phyloP scores from a whole-genome alignment of 768 basidiomycete species.

The Auricularia heimuer region DNA sequence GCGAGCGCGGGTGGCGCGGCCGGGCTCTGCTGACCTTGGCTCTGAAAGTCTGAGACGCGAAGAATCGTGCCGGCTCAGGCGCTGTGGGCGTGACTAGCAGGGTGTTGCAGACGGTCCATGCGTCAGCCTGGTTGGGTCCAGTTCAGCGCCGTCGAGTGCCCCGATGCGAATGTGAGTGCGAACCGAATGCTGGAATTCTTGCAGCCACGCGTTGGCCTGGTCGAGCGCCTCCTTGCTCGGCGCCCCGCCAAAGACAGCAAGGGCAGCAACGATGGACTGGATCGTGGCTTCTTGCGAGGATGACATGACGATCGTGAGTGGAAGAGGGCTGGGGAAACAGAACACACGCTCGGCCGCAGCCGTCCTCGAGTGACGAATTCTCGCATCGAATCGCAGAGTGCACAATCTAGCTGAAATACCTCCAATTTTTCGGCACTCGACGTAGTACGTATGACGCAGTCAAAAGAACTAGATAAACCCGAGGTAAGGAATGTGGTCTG shows the following conservation, averaged over 20 bases:
- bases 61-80: conserved; percentile 73
- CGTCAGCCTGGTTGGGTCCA: conserved; percentile 74
- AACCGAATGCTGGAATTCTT: conserved; percentile 99
- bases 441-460: not conserved
- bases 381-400: not conserved
- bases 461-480: not conserved
- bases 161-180: conserved; percentile 60
- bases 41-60: conserved; percentile 94
- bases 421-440: too few species aligned
- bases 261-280: conserved; percentile 50
- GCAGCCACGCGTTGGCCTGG: conserved; percentile 87
- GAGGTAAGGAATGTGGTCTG: not conserved
- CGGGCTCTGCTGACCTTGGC: conserved; percentile 56
- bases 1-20: conserved; percentile 2
- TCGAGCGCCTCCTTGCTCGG: conserved; percentile 79
- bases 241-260: conserved; percentile 69
- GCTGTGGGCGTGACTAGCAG: conserved; percentile 75
- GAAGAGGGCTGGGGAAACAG: not conserved
- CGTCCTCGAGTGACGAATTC: not conserved
- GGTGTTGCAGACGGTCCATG: conserved; percentile 92
- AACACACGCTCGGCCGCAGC: not conserved
- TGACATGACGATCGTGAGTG: not conserved
- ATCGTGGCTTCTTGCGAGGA: conserved; percentile 2
- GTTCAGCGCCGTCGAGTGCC: conserved; percentile 28
- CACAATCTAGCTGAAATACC: not conserved